Evolutionary conservation across 2,329 filamentous ascomycete species (phyloP).

Genomic region (Botrytis elliptica): DNA sequence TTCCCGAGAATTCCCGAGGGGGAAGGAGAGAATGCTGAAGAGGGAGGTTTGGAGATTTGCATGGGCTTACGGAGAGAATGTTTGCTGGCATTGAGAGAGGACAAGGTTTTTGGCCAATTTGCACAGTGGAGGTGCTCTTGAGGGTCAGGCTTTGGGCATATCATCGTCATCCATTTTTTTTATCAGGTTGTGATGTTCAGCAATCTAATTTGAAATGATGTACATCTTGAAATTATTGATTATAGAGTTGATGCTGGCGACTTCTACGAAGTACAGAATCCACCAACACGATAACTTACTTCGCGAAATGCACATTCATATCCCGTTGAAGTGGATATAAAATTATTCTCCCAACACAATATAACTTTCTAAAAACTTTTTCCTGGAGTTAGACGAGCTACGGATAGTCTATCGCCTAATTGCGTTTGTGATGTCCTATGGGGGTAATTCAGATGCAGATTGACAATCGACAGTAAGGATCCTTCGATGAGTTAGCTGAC

Average conservation of each 20-base stretch:
- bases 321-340: not conserved
- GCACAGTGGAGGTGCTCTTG: slow-evolving; percentile 6
- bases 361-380: not conserved
- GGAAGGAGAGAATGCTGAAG: not conserved
- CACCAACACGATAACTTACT: not conserved
- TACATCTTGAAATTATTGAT: not conserved
- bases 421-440: not conserved
- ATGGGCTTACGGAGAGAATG: slow-evolving; percentile 6
- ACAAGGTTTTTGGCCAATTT: not conserved
- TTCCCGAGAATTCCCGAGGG: slow-evolving; percentile 2
- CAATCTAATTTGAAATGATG: not conserved
- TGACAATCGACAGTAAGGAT: not conserved
- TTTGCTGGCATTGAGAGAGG: not conserved
- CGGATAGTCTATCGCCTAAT: not conserved
- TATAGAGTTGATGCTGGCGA: not conserved
- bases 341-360: not conserved
- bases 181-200: not conserved
- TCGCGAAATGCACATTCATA: not conserved
- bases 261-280: not conserved
- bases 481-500: not conserved
- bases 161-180: not conserved
- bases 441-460: not conserved
- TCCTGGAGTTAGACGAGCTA: not conserved
- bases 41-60: not conserved
- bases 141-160: not conserved